Evolutionary conservation across 192 early-diverging fungal genomes (phyloP), one percentile per base, ranked within the genome.

Genomic region (Backusella mclennaniae): DNA sequence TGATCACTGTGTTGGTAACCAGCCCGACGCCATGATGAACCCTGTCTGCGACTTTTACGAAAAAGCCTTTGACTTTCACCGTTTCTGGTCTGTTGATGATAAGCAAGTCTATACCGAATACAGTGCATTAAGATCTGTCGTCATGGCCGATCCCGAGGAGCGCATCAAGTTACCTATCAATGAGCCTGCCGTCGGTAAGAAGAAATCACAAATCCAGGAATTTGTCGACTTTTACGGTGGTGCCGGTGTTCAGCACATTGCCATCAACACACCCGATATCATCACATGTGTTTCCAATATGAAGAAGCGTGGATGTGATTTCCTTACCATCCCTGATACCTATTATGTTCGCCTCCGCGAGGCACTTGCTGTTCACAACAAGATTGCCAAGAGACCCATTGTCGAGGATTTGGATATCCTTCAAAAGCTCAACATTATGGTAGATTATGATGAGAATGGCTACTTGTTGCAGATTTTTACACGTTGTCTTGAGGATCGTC

Each of bases 61-160:
- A 85, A 85, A 91, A 71, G 85, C 90, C 72, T 90, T 99, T 23
- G 95, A 93, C 71, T 99, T 98, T 90, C 96, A 96, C 85, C 91
- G 96, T 56, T 99, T 98, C 92, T 98, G 96, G 96, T 96, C 94
- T 39, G 95, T 99, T 44, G 97, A 99, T 83, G 97, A 99, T 86
- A 93, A 88, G 71, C 93, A 97, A 84, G 95, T 99, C 66, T 92
- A 95, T 88, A 96, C 96, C 63, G 93, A 99, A 80, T 98, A 96
- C 90, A 95, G 93, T 80, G 93, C 96, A 56, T 87, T 98, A 70
- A 90, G 96, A 12, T 97, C 95, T 33, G 95, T 98, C 71, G 96
- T 97, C 84, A 97, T 99, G 96, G 92, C 95, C 41, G 94, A 96
- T 77, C 93, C 91, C 72, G 89, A 91, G 78, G 96, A 98, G 73